These are phyloP conservation scores for Dendrocalamus latiflorus DNA, from an alignment of 202 grass and related monocot species.

Conservation along the genomic window DNA sequence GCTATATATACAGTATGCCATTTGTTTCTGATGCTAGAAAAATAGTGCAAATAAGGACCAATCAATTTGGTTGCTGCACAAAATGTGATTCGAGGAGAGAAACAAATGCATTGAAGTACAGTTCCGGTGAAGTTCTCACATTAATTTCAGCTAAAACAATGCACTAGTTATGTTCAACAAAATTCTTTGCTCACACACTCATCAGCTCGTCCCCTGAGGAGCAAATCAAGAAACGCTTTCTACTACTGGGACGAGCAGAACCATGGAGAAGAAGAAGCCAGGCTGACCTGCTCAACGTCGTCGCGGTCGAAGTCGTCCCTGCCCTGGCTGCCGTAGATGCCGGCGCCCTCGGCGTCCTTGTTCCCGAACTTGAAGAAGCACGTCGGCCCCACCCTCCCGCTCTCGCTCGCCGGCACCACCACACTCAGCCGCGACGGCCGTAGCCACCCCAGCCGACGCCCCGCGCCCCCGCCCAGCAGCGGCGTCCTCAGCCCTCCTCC, in stretches of 20 bases:
- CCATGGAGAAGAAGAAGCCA: background rate
- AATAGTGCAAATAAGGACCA: background rate
- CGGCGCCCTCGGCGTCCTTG: constrained; percentile 68
- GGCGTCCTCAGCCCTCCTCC: constrained; percentile 18
- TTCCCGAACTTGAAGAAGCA: constrained; percentile 86
- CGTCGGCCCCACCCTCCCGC: constrained; percentile 45
- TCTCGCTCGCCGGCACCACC: constrained; percentile 42
- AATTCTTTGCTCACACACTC: background rate
- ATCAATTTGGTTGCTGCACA: background rate
- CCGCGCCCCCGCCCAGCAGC: constrained; percentile 11
- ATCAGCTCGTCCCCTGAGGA: background rate
- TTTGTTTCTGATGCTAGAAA: background rate
- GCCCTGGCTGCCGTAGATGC: constrained; percentile 78
- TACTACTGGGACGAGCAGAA: background rate
- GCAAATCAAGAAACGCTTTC: background rate
- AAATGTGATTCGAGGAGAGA: too few relatives aligned
- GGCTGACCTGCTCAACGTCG: constrained; percentile 86
- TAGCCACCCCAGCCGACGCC: constrained; percentile 35
- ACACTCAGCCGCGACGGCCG: constrained; percentile 29
- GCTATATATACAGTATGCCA: background rate
- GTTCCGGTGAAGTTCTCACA: background rate
- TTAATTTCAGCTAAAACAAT: background rate
- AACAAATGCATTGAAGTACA: background rate
- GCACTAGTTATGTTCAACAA: background rate
- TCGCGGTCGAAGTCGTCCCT: constrained; percentile 91